Percentiles rank a stretch among this genome's conserved stretches.
These are phyloP conservation scores for Ploettnerulaceae sp. DNA, from an alignment of 2,329 filamentous ascomycete species.

Conservation along the genomic window DNA sequence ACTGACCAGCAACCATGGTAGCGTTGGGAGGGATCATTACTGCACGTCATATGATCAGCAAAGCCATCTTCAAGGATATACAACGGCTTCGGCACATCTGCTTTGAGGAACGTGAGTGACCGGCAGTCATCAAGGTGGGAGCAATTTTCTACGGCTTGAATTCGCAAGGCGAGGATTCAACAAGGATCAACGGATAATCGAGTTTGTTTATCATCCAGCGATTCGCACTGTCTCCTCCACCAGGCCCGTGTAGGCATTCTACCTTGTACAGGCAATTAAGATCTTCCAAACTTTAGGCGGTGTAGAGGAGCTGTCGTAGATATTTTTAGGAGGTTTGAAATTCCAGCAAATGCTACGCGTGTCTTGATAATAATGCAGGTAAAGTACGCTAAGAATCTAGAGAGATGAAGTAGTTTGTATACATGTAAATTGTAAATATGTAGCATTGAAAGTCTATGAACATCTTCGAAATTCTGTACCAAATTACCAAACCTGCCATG, in stretches of 20 bases:
- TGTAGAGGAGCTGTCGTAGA: too few species aligned
- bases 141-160: not conserved
- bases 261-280: too few species aligned
- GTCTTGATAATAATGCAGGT: not conserved
- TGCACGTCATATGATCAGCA: constrained; percentile 22
- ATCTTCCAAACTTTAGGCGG: too few species aligned
- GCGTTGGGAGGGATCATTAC: constrained; percentile 1
- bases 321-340: too few species aligned
- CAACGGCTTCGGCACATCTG: constrained; percentile 14
- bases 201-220: too few species aligned
- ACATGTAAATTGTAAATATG: constrained; percentile 18
- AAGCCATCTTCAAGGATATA: not conserved
- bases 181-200: not conserved
- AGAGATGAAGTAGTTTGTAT: constrained; percentile 8
- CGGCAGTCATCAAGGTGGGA: constrained; percentile 10
- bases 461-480: constrained; percentile 16
- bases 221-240: too few species aligned
- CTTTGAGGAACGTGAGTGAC: not conserved
- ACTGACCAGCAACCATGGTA: not conserved
- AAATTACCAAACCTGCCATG: constrained; percentile 15
- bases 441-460: constrained; percentile 27
- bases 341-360: too few species aligned
- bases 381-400: not conserved
- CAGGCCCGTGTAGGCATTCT: too few species aligned
- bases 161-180: not conserved